Evolutionary conservation across 257 asterid species (phyloP).

Genomic region (Nicotiana benthamiana): DNA sequence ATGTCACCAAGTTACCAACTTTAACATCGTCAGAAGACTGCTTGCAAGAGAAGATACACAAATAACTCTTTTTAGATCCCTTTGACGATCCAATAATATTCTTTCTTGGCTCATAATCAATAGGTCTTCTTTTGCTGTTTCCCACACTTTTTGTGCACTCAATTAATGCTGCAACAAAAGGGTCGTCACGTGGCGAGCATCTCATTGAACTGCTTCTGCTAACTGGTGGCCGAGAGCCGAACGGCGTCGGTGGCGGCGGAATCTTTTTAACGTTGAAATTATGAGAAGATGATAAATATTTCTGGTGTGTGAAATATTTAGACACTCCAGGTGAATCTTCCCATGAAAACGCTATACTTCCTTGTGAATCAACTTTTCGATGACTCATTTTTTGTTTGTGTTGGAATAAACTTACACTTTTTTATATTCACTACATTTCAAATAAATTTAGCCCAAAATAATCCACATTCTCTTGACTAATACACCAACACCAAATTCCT

Average conservation of each 20-base stretch:
- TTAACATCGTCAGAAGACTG: constrained; percentile 31
- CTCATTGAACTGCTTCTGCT: constrained; percentile 14
- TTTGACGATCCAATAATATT: background rate
- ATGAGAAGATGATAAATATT: constrained; percentile 2
- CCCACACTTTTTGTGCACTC: constrained; percentile 30
- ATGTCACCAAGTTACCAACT: constrained; percentile 32
- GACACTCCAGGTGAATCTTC: constrained; percentile 67
- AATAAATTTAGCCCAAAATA: too few species aligned
- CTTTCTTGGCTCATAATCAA: constrained; percentile 9
- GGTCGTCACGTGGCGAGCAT: constrained; percentile 34
- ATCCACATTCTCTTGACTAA: background rate
- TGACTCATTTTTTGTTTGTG: constrained; percentile 27
- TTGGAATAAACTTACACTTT: background rate
- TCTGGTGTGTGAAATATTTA: constrained; percentile 28
- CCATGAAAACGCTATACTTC: constrained; percentile 68
- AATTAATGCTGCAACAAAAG: constrained; percentile 48
- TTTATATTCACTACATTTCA: background rate
- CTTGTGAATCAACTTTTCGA: constrained; percentile 29
- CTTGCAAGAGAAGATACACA: constrained; percentile 37
- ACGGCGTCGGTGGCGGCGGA: background rate
- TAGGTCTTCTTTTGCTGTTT: background rate
- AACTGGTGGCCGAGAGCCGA: constrained; percentile 6
- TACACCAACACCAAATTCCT: background rate
- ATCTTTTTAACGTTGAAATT: background rate
- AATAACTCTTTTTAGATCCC: constrained; percentile 5